These are phyloP conservation scores for Wickerhamiella hasegawae DNA, from an alignment of 805 yeast genomes.

Conservation along the genomic window DNA sequence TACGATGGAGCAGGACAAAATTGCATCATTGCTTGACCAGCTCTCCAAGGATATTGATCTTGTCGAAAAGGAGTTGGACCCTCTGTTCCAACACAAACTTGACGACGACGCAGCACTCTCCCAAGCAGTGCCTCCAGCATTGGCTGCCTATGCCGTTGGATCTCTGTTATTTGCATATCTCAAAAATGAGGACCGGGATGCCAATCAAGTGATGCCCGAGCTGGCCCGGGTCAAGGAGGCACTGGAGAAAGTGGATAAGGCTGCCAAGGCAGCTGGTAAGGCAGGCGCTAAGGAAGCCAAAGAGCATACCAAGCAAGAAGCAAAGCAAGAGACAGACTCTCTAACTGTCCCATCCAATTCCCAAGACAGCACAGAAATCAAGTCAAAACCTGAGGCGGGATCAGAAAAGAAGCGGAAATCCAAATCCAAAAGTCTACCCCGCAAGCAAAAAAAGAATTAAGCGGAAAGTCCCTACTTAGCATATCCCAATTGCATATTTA, in stretches of 20 bases:
- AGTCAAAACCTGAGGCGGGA: too few relatives aligned
- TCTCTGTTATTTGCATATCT: constrained; percentile 45
- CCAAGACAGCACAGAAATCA: too few relatives aligned
- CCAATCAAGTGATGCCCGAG: constrained; percentile 34
- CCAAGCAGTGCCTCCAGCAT: constrained; percentile 2
- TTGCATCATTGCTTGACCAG: constrained; percentile 9
- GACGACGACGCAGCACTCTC: too few relatives aligned
- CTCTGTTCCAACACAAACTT: constrained; percentile 8
- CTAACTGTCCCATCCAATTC: too few relatives aligned
- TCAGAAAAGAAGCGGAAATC: too few relatives aligned
- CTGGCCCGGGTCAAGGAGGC: constrained; percentile 38
- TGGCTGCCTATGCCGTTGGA: constrained; percentile 33
- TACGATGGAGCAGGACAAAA: too few relatives aligned
- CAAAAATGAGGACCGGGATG: constrained; percentile 41
- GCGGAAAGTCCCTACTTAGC: too few relatives aligned
- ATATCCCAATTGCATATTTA: too few relatives aligned
- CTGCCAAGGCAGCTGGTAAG: not conserved
- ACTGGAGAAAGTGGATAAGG: constrained; percentile 45
- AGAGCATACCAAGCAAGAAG: too few relatives aligned
- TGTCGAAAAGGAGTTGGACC: constrained; percentile 7
- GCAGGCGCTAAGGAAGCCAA: not conserved
- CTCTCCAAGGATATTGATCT: constrained; percentile 10
- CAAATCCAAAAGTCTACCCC: too few relatives aligned
- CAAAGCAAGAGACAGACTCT: too few relatives aligned
- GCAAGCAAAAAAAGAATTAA: too few relatives aligned